These are phyloP conservation scores for Penicillium odoratum DNA, from an alignment of 495 filamentous ascomycete genomes.

Conservation along the genomic window DNA sequence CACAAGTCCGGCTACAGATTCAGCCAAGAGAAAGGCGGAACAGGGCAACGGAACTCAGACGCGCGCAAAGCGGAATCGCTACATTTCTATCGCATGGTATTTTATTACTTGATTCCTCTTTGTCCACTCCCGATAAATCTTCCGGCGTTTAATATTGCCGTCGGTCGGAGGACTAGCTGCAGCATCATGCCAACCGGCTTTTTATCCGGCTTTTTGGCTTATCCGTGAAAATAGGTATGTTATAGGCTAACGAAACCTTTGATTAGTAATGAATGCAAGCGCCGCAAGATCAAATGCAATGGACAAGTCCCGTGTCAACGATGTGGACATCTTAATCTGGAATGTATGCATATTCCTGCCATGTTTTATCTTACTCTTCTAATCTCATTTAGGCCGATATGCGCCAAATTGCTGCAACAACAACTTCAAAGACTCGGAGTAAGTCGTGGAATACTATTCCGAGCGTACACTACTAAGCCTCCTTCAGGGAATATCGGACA, in stretches of 20 bases:
- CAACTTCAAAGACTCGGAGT: slow-evolving; percentile 81
- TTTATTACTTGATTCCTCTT: slow-evolving; percentile 28
- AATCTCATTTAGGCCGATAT: slow-evolving; percentile 59
- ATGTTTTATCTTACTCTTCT: not conserved
- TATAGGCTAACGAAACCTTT: slow-evolving; percentile 16
- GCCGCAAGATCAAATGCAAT: slow-evolving; percentile 94
- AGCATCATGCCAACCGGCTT: slow-evolving; percentile 13
- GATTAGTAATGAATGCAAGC: slow-evolving; percentile 80
- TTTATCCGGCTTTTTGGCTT: not conserved
- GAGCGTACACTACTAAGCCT: slow-evolving; percentile 13
- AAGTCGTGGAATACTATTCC: slow-evolving; percentile 21
- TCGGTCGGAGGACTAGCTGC: slow-evolving; percentile 1
- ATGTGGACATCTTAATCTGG: slow-evolving; percentile 83
- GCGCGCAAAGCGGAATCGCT: slow-evolving; percentile 63
- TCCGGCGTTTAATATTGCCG: not conserved
- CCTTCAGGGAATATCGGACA: slow-evolving; percentile 66
- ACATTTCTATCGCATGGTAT: slow-evolving; percentile 92
- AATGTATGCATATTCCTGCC: slow-evolving; percentile 52
- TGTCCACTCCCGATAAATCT: slow-evolving; percentile 3
- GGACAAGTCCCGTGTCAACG: slow-evolving; percentile 84
- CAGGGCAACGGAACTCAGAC: slow-evolving; percentile 47
- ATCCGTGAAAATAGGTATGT: not conserved
- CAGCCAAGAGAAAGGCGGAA: slow-evolving; percentile 51
- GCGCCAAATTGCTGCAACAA: slow-evolving; percentile 85
- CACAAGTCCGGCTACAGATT: slow-evolving; percentile 27